A percentile compares a stretch with the other conserved stretches of the same genome.
These are phyloP conservation scores for Rhodomyrtus tomentosa DNA, from an alignment of 345 rosid species.

Conservation along the genomic window DNA sequence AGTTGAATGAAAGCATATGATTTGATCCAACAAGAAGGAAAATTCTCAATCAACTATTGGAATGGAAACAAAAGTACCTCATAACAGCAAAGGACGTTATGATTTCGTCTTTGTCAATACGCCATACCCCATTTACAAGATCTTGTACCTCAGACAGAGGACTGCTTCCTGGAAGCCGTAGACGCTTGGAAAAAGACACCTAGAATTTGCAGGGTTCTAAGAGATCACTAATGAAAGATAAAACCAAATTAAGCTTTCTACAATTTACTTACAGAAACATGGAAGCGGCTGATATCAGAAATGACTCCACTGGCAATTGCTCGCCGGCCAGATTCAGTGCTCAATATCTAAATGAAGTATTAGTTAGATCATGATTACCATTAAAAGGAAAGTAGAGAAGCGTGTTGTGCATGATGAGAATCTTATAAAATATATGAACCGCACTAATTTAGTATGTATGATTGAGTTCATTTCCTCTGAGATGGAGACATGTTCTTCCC, in stretches of 20 bases:
- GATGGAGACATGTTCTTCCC: neutral
- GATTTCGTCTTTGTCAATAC: slow-evolving; percentile 72
- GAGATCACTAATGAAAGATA: neutral
- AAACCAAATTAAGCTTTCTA: neutral
- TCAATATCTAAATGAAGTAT: slow-evolving; percentile 45
- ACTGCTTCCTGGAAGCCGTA: slow-evolving; percentile 62
- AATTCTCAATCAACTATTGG: neutral
- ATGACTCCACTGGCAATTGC: slow-evolving; percentile 65
- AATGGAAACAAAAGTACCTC: slow-evolving; percentile 40
- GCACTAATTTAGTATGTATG: neutral
- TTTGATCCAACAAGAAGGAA: neutral
- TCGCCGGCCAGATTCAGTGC: slow-evolving; percentile 44
- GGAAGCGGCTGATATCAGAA: slow-evolving; percentile 52
- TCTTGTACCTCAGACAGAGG: slow-evolving; percentile 30
- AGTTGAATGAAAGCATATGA: neutral
- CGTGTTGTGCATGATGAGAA: neutral
- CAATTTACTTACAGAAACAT: slow-evolving; percentile 60
- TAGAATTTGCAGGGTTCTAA: slow-evolving; percentile 4
- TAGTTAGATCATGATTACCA: neutral
- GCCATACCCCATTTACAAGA: slow-evolving; percentile 60
- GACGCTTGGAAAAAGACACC: slow-evolving; percentile 76
- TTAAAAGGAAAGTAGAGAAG: neutral
- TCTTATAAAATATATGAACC: neutral
- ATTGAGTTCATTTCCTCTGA: neutral
- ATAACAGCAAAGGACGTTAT: slow-evolving; percentile 74